Conservation (phyloP, 805 yeast genomes). For the Candida xyloterini region DNA sequence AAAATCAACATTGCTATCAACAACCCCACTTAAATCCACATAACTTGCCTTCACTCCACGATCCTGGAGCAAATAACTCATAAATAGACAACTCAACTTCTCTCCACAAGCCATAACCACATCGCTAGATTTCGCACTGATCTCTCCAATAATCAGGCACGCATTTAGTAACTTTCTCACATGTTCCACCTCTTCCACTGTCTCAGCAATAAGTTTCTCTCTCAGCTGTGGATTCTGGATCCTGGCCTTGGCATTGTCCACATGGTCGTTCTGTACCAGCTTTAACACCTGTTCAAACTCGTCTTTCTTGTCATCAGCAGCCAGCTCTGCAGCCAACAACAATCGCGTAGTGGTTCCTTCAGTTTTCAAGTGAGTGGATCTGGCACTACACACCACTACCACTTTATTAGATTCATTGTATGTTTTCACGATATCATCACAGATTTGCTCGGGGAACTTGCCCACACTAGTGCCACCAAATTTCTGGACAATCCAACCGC, state of each 20-base stretch:
- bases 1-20: slow-evolving; percentile 44
- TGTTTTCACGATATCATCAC: slow-evolving; percentile 74
- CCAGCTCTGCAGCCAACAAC: slow-evolving; percentile 77
- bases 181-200: slow-evolving; percentile 62
- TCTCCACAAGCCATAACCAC: slow-evolving; percentile 92
- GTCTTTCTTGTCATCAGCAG: slow-evolving; percentile 54
- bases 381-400: slow-evolving; percentile 94
- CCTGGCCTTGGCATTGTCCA: slow-evolving; percentile 59
- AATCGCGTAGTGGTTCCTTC: slow-evolving; percentile 95
- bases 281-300: slow-evolving; percentile 54
- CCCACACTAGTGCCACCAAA: slow-evolving; percentile 98
- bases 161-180: slow-evolving; percentile 77
- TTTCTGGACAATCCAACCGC: slow-evolving; percentile 77
- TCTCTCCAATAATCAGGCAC: slow-evolving; percentile 87
- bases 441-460: slow-evolving; percentile 83
- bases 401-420: slow-evolving; percentile 62
- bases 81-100: slow-evolving; percentile 83
- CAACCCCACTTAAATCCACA: slow-evolving; percentile 70
- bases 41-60: slow-evolving; percentile 75
- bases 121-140: slow-evolving; percentile 83
- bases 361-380: slow-evolving; percentile 85
- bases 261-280: slow-evolving; percentile 75
- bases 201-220: slow-evolving; percentile 52
- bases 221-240: slow-evolving; percentile 48
- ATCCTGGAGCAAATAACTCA: slow-evolving; percentile 82